Conservation (phyloP, 768 basidiomycete species). For the Cytidiella melzeri region DNA sequence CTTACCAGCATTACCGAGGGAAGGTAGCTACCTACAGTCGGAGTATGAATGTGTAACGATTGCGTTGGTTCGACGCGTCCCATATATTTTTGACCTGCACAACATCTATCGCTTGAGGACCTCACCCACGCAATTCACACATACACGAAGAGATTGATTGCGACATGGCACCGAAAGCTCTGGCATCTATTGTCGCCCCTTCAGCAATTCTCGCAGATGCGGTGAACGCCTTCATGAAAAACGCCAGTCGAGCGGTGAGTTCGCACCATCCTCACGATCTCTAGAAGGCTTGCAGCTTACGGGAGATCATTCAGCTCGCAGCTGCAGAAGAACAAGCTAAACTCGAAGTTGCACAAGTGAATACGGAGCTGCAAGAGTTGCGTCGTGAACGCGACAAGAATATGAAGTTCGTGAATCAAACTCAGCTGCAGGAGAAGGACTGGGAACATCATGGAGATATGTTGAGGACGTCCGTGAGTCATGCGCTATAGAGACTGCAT, state of each 20-base stretch:
- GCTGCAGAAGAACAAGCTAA: conserved; percentile 51
- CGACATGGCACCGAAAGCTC: conserved; percentile 11
- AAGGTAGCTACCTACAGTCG: not conserved
- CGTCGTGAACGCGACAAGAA: conserved; percentile 45
- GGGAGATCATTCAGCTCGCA: conserved; percentile 35
- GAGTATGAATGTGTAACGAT: conserved; percentile 2
- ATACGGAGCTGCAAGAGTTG: conserved; percentile 40
- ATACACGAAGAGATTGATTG: no score
- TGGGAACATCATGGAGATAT: conserved; percentile 39
- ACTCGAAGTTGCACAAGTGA: conserved; percentile 44
- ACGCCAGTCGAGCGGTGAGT: conserved; percentile 35
- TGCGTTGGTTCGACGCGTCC: no score
- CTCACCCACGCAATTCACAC: no score
- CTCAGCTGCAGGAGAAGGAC: conserved; percentile 39
- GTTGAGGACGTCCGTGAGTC: conserved; percentile 46
- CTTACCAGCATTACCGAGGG: no score
- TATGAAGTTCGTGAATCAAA: conserved; percentile 38
- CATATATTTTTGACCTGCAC: no score
- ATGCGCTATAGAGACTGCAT: conserved; percentile 3
- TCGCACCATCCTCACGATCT: not conserved
- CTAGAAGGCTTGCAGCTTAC: not conserved
- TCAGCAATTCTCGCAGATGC: conserved; percentile 36
- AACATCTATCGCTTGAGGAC: no score
- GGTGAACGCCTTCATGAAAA: conserved; percentile 34
- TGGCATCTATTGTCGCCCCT: conserved; percentile 17